phyloP scores from a whole-genome alignment of 345 rosid genomes.

The Raphanus sativus region DNA sequence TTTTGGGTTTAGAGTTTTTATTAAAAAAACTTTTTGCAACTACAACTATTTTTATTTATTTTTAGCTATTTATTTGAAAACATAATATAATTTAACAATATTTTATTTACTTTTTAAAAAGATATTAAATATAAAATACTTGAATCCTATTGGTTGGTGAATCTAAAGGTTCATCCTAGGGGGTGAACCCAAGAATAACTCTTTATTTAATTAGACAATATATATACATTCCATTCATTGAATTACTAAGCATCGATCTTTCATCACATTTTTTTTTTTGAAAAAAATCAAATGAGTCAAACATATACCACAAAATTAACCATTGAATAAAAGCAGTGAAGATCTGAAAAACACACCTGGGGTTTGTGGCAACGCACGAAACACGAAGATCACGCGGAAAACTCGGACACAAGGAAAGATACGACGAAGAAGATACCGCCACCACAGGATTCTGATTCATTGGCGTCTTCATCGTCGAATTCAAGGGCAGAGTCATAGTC shows the following conservation, averaged over 20 bases:
- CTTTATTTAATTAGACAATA: neutral
- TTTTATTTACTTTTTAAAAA: too few species aligned
- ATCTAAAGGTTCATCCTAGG: too few species aligned
- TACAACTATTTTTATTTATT: too few species aligned
- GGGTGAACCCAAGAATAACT: too few species aligned
- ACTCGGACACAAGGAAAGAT: neutral
- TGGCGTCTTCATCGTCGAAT: neutral
- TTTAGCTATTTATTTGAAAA: too few species aligned
- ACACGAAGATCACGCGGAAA: conserved; percentile 13
- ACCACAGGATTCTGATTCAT: neutral
- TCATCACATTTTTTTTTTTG: neutral
- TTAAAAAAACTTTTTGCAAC: too few species aligned
- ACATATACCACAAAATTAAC: neutral
- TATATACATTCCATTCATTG: neutral
- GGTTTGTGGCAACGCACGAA: conserved; percentile 27
- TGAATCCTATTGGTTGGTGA: too few species aligned
- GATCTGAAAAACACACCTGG: conserved; percentile 22
- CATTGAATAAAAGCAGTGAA: neutral
- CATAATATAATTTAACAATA: too few species aligned
- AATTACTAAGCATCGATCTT: neutral
- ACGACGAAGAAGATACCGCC: neutral
- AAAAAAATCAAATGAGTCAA: neutral
- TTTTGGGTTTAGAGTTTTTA: too few species aligned
- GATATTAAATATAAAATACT: too few species aligned
- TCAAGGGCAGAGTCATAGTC: conserved; percentile 2